These are phyloP conservation scores for Actinidia arguta DNA, from an alignment of 179 eudicot genomes.

Conservation along the genomic window DNA sequence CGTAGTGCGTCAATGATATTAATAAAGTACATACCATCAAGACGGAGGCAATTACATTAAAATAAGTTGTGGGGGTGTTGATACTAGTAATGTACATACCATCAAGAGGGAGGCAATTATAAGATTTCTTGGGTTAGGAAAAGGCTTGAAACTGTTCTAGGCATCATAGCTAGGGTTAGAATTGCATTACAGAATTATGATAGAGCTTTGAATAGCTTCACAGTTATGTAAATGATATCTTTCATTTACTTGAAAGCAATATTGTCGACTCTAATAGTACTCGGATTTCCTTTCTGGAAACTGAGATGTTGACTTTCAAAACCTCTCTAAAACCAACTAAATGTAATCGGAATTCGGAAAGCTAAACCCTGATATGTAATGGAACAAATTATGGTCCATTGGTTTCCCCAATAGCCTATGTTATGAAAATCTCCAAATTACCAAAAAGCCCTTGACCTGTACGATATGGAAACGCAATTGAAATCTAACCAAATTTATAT, in stretches of 20 bases:
- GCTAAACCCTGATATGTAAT: no score
- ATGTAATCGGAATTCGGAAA: no score
- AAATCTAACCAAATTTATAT: background rate
- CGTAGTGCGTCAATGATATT: background rate
- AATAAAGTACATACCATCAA: background rate
- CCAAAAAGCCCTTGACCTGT: background rate
- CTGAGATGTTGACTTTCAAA: background rate
- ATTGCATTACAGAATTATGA: background rate
- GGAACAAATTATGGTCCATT: background rate
- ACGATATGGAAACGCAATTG: background rate
- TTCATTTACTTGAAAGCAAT: background rate
- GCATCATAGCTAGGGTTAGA: background rate
- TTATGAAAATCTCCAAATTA: background rate
- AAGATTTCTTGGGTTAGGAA: background rate
- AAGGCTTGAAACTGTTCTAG: background rate
- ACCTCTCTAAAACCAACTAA: no score
- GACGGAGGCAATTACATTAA: background rate
- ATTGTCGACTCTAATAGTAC: no score
- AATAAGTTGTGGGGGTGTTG: no score
- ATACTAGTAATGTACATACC: background rate
- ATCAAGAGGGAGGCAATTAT: background rate
- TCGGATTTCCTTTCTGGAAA: background rate
- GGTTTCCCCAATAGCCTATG: background rate
- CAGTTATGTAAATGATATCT: background rate
- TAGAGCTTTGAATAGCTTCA: background rate